phyloP scores from a whole-genome alignment of 441 rosid genomes.

The Arabidopsis hybrid region DNA sequence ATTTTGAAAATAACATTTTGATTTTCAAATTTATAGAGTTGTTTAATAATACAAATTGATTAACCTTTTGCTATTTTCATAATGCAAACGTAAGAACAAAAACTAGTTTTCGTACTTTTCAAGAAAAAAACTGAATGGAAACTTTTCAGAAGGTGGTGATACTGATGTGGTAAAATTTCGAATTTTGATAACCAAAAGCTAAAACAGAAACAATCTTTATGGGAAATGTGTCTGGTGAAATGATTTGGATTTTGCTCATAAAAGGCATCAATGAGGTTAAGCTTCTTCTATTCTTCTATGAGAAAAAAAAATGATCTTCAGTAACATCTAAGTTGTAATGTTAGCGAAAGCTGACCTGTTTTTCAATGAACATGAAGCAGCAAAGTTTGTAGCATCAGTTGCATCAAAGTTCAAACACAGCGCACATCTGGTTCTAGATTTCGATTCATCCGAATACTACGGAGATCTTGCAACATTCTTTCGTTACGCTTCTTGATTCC shows the following conservation, averaged over 20 bases:
- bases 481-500: constrained; percentile 69
- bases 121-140: background rate
- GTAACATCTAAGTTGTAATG: constrained; percentile 1
- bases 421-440: constrained; percentile 21
- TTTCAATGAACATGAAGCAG: constrained; percentile 3
- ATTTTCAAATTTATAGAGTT: too few relatives aligned
- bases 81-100: too few relatives aligned
- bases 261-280: constrained; percentile 16
- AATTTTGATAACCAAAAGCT: background rate
- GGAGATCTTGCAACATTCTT: constrained; percentile 47
- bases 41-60: too few relatives aligned
- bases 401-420: constrained; percentile 18
- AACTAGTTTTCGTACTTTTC: background rate
- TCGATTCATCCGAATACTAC: constrained; percentile 33
- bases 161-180: background rate
- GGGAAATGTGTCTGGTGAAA: background rate
- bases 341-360: constrained; percentile 15
- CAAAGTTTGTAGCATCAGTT: background rate
- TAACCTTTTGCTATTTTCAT: too few relatives aligned
- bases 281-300: constrained; percentile 8
- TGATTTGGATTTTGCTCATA: constrained; percentile 1
- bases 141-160: background rate
- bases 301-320: background rate
- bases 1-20: too few relatives aligned
- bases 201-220: background rate